A percentile compares a stretch with the other conserved stretches of the same genome.
These are phyloP conservation scores for Albifimbria verrucaria DNA, from an alignment of 2,329 filamentous ascomycete genomes.

Conservation along the genomic window DNA sequence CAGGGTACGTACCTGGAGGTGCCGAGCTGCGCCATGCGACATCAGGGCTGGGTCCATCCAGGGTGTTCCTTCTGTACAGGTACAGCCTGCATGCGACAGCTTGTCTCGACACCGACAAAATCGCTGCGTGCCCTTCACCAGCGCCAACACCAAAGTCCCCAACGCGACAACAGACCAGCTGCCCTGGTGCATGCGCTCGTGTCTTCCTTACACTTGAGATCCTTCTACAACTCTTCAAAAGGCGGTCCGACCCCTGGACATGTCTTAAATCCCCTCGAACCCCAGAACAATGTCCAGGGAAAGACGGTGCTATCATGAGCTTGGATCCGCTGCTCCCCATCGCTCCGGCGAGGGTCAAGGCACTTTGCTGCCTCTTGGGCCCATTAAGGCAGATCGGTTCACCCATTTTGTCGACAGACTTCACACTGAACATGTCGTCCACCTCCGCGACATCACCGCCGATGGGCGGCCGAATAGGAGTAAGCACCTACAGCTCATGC, in stretches of 20 bases:
- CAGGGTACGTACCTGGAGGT: no score
- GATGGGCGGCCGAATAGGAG: conserved; percentile 83
- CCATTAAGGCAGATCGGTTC: conserved; percentile 80
- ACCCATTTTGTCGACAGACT: conserved; percentile 74
- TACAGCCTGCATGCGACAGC: background rate
- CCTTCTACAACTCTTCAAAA: background rate
- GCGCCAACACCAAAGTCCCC: background rate
- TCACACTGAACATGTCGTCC: conserved; percentile 74
- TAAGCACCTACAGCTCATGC: conserved; percentile 37
- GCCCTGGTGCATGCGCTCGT: background rate
- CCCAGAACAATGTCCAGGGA: conserved; percentile 27
- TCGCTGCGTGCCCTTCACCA: background rate
- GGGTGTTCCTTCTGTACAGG: no score
- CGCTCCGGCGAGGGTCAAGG: conserved; percentile 86
- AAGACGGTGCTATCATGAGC: conserved; percentile 65
- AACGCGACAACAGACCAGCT: background rate
- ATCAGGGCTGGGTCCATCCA: no score
- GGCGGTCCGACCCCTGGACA: background rate
- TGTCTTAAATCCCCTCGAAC: background rate
- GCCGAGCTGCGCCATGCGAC: no score
- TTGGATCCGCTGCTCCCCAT: conserved; percentile 86
- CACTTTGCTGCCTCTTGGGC: conserved; percentile 83
- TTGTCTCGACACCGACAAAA: background rate
- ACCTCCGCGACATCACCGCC: conserved; percentile 80
- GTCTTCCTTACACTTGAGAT: background rate